Conservation (phyloP, 495 filamentous ascomycete species). For the Xylaria cubensis region DNA sequence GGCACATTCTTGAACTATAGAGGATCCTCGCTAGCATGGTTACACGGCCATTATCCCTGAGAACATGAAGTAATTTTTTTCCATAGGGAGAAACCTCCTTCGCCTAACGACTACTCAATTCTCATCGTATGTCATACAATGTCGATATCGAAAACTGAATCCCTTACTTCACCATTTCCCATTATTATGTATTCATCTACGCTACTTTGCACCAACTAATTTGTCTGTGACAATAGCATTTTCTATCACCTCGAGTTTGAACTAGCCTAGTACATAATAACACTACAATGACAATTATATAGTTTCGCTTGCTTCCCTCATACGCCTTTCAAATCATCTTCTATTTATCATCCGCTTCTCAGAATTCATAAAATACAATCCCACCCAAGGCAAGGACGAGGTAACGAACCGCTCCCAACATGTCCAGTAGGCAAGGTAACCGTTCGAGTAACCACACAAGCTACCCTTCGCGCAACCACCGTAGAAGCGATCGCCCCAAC, state of each 20-base stretch:
- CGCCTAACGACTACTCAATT: neutral
- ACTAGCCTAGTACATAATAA: neutral
- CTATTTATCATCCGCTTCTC: neutral
- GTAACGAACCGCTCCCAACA: neutral
- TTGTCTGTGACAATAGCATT: neutral
- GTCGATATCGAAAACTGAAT: neutral
- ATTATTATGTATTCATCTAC: neutral
- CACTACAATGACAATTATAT: neutral
- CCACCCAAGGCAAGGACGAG: neutral
- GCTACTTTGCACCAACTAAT: neutral
- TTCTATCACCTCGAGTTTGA: too few relatives aligned
- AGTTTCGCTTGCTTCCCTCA: neutral
- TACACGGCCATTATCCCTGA: neutral
- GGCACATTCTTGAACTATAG: neutral
- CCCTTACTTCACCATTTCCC: neutral
- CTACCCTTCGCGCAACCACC: neutral
- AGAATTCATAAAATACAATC: neutral
- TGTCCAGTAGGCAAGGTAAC: neutral
- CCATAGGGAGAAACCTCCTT: neutral
- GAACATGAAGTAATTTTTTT: neutral
- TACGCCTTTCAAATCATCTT: neutral
- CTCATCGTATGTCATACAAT: neutral
- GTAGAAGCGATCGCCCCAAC: neutral
- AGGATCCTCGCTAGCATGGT: neutral
- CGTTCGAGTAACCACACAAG: neutral